Percentiles rank a stretch among this genome's conserved stretches.
Evolutionary conservation across 2,329 filamentous ascomycete species (phyloP).

Genomic region (Dactylellina parvicollis): DNA sequence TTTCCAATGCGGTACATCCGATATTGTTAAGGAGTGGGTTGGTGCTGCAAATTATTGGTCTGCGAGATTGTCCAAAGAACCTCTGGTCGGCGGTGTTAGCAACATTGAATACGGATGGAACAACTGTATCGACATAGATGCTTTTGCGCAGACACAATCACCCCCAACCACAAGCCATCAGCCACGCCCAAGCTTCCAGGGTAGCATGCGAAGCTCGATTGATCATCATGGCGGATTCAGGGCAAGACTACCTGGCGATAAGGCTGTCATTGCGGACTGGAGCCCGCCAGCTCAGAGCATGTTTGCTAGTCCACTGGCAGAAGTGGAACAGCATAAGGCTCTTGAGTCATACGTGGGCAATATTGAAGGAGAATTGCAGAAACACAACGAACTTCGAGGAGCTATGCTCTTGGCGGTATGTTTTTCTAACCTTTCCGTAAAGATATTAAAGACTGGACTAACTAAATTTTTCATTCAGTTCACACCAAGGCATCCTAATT

Average conservation of each 20-base stretch:
- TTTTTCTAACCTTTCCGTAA: constrained; percentile 22
- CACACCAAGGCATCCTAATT: constrained; percentile 82
- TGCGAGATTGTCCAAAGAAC: constrained; percentile 90
- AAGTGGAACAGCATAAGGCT: constrained; percentile 80
- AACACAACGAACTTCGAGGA: constrained; percentile 86
- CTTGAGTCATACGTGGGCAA: constrained; percentile 82
- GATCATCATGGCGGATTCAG: constrained; percentile 71
- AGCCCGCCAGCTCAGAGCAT: constrained; percentile 87
- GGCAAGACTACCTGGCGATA: constrained; percentile 82
- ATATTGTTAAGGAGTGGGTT: constrained; percentile 95
- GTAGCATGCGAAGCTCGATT: constrained; percentile 65
- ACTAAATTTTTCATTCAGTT: constrained; percentile 66
- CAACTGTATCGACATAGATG: constrained; percentile 70
- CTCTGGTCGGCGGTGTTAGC: constrained; percentile 88
- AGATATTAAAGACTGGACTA: constrained; percentile 57
- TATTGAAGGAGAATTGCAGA: constrained; percentile 84
- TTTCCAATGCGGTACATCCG: constrained; percentile 96
- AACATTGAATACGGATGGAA: constrained; percentile 99
- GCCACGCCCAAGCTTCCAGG: constrained; percentile 57
- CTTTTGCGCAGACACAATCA: constrained; percentile 57
- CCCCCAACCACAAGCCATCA: constrained; percentile 54
- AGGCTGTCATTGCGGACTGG: constrained; percentile 86
- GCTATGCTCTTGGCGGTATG: constrained; percentile 79
- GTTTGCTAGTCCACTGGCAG: constrained; percentile 80
- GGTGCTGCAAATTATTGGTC: constrained; percentile 98